Percentiles rank a stretch among this genome's conserved stretches.
These are phyloP conservation scores for Sonneratia alba DNA, from an alignment of 345 rosid genomes.

Conservation along the genomic window DNA sequence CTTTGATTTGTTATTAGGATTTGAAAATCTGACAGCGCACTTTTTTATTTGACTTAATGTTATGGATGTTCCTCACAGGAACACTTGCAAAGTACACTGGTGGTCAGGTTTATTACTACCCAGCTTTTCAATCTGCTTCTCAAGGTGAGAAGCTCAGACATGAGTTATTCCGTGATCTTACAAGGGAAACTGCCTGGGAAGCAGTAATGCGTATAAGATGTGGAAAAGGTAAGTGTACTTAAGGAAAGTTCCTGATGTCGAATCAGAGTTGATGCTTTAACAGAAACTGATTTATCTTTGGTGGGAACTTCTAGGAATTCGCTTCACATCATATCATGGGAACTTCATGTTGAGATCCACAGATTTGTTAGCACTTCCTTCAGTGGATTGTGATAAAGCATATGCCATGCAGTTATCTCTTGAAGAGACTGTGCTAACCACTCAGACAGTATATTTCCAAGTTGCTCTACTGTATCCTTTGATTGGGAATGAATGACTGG, in stretches of 20 bases:
- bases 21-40: neutral
- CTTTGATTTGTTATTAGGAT: neutral
- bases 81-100: constrained; percentile 94
- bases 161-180: constrained; percentile 90
- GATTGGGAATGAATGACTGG: neutral
- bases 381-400: constrained; percentile 98
- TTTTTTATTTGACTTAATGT: neutral
- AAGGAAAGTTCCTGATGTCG: neutral
- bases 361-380: constrained; percentile 92
- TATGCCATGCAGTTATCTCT: constrained; percentile 88
- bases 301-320: constrained; percentile 53
- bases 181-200: constrained; percentile 99
- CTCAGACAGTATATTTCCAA: constrained; percentile 90
- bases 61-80: constrained; percentile 30
- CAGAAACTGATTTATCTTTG: constrained; percentile 9
- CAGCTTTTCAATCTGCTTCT: constrained; percentile 63
- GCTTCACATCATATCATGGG: constrained; percentile 91
- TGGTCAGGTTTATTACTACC: constrained; percentile 91
- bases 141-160: constrained; percentile 79
- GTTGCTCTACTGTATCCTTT: constrained; percentile 98
- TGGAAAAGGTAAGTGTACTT: constrained; percentile 68
- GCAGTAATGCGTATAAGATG: constrained; percentile 99
- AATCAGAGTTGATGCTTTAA: neutral
- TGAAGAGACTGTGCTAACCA: constrained; percentile 86
- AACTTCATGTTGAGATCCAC: constrained; percentile 98